Percentiles rank a stretch among this genome's conserved stretches.
phyloP scores from a whole-genome alignment of 2,329 filamentous ascomycete species.

The Colletotrichum eleusines region DNA sequence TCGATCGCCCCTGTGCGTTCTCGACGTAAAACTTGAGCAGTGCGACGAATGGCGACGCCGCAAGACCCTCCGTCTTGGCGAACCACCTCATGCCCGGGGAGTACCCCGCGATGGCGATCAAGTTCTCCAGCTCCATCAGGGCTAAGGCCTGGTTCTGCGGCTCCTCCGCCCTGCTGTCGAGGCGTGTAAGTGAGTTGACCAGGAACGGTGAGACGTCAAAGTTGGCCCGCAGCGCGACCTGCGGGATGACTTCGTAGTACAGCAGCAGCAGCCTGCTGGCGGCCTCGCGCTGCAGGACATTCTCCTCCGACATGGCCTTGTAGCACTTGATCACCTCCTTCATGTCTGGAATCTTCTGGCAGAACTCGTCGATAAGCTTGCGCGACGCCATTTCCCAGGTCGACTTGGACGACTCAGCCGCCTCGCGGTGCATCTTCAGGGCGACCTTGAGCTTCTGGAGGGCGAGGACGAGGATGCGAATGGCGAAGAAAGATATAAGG shows the following conservation, averaged over 20 bases:
- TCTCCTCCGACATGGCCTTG: constrained; percentile 74
- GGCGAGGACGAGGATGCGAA: constrained; percentile 81
- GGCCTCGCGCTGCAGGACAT: constrained; percentile 81
- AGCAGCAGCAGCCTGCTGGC: constrained; percentile 81
- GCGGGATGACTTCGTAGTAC: constrained; percentile 88
- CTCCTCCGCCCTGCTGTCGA: constrained; percentile 67
- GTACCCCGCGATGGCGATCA: constrained; percentile 82
- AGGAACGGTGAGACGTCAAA: constrained; percentile 89
- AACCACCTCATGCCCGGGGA: constrained; percentile 94
- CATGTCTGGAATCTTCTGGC: constrained; percentile 81
- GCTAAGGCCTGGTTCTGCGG: constrained; percentile 65
- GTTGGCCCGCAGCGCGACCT: constrained; percentile 82
- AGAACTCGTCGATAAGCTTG: constrained; percentile 80
- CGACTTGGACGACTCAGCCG: constrained; percentile 52
- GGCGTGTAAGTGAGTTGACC: constrained; percentile 72
- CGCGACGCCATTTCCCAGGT: constrained; percentile 78
- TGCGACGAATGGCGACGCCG: constrained; percentile 77
- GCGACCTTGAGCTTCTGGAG: constrained; percentile 81
- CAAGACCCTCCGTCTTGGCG: constrained; percentile 75
- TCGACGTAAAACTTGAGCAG: constrained; percentile 65
- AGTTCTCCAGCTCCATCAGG: constrained; percentile 81
- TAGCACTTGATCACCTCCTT: constrained; percentile 84
- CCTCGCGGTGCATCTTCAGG: constrained; percentile 70
- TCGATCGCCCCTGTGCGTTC: constrained; percentile 32
- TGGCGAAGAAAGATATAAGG: constrained; percentile 85